A percentile compares a stretch with the other conserved stretches of the same genome.
These are phyloP conservation scores for Aureobasidium sp. DNA, from an alignment of 2,329 filamentous ascomycete genomes.

Conservation along the genomic window DNA sequence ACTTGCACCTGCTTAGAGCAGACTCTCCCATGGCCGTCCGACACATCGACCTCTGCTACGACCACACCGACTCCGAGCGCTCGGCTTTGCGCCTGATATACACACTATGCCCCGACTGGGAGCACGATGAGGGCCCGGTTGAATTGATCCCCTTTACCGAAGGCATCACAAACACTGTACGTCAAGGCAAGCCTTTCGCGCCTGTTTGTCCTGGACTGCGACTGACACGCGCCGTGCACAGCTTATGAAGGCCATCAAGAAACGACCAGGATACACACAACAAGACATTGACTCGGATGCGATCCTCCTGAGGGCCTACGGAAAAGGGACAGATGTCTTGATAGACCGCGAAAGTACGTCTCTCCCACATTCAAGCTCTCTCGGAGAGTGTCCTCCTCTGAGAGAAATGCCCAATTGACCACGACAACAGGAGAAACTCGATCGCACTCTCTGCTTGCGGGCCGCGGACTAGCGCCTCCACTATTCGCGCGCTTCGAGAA, in stretches of 20 bases:
- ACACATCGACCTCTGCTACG: conserved; percentile 69
- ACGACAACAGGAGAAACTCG: conserved; percentile 46
- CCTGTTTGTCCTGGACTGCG: not conserved
- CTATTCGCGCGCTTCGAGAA: conserved; percentile 91
- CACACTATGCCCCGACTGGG: conserved; percentile 75
- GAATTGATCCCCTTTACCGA: conserved; percentile 91
- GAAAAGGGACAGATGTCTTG: conserved; percentile 84
- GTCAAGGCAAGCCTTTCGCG: conserved; percentile 23
- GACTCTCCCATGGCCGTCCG: conserved; percentile 28
- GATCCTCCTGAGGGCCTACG: conserved; percentile 85
- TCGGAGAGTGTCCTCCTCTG: no score
- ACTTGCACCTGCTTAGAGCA: conserved; percentile 17
- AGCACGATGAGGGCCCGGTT: conserved; percentile 60
- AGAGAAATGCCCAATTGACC: not conserved
- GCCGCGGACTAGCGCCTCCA: conserved; percentile 71
- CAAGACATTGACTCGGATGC: conserved; percentile 76
- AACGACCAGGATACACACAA: conserved; percentile 58
- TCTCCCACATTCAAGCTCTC: conserved; percentile 39
- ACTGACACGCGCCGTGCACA: conserved; percentile 37
- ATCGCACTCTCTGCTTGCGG: conserved; percentile 78
- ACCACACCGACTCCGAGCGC: conserved; percentile 63
- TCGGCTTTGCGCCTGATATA: conserved; percentile 75
- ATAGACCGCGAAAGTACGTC: conserved; percentile 79
- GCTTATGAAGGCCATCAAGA: conserved; percentile 63
- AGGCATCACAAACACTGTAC: conserved; percentile 89